phyloP scores from a whole-genome alignment of 148 eudicot genomes.

The Drosera capensis region DNA sequence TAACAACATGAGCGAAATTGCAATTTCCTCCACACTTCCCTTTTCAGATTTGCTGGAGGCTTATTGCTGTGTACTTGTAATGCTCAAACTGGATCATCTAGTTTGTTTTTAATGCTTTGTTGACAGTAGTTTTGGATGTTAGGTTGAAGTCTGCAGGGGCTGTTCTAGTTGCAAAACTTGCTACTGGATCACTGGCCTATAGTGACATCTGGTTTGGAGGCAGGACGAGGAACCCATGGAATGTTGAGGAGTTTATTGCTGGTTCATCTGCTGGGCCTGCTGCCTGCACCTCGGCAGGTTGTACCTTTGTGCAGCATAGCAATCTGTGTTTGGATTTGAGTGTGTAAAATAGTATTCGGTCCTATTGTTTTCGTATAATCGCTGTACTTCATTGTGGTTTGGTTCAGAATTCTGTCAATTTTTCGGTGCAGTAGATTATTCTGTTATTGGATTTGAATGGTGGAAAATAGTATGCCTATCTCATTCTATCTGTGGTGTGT shows the following conservation, averaged over 20 bases:
- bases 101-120: background rate
- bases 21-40: background rate
- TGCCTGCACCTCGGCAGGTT: conserved; percentile 86
- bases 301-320: background rate
- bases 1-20: conserved; percentile 5
- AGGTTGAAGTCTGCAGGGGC: conserved; percentile 82
- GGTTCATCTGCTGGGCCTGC: conserved; percentile 97
- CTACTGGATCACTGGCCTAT: conserved; percentile 69
- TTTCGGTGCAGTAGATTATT: too few species aligned
- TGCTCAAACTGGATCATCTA: background rate
- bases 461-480: too few species aligned
- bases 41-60: background rate
- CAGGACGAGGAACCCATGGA: conserved; percentile 94
- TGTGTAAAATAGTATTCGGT: too few species aligned
- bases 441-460: too few species aligned
- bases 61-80: background rate
- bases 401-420: too few species aligned
- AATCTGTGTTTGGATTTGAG: too few species aligned
- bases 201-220: conserved; percentile 96
- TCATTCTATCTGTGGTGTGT: too few species aligned
- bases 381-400: too few species aligned
- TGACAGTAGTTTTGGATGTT: background rate
- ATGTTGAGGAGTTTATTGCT: conserved; percentile 71
- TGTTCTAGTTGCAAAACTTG: conserved; percentile 83
- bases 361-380: too few species aligned